Evolutionary conservation across 768 basidiomycete species (phyloP).

Genomic region (Russula emetica): DNA sequence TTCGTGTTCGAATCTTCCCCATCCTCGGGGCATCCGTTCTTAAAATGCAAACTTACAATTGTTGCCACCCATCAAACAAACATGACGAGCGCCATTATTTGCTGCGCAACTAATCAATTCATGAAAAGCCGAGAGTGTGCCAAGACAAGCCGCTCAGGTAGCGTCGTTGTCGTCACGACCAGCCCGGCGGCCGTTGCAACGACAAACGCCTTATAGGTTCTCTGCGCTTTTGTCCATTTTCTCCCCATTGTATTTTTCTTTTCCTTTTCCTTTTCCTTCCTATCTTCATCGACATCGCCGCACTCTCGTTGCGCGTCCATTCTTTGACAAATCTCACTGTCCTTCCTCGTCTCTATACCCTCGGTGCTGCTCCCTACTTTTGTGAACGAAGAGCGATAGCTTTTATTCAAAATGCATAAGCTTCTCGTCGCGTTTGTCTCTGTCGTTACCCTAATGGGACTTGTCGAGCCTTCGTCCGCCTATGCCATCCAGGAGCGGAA

Average conservation of each 20-base stretch:
- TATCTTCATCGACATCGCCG: neutral
- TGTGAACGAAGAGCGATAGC: neutral
- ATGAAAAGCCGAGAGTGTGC: no score
- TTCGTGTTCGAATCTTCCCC: no score
- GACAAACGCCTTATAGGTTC: neutral
- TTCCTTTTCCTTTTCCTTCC: neutral
- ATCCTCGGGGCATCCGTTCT: no score
- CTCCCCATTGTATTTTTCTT: neutral
- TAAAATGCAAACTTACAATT: no score
- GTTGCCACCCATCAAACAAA: no score
- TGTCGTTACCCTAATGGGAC: conserved; percentile 6
- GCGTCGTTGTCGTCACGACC: neutral
- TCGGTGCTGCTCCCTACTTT: neutral
- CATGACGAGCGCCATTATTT: no score
- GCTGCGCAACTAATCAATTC: no score
- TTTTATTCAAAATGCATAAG: conserved; percentile 5
- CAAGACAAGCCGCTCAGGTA: neutral
- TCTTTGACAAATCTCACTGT: neutral
- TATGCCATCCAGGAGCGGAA: neutral
- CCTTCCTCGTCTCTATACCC: neutral
- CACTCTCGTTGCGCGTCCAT: neutral
- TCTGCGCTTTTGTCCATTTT: neutral
- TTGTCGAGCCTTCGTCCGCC: neutral
- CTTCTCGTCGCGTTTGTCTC: conserved; percentile 8
- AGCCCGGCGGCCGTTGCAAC: neutral